Evolutionary conservation across 371 early-diverging fungal genomes (phyloP).

Genomic region (Chytridium lagenaria): DNA sequence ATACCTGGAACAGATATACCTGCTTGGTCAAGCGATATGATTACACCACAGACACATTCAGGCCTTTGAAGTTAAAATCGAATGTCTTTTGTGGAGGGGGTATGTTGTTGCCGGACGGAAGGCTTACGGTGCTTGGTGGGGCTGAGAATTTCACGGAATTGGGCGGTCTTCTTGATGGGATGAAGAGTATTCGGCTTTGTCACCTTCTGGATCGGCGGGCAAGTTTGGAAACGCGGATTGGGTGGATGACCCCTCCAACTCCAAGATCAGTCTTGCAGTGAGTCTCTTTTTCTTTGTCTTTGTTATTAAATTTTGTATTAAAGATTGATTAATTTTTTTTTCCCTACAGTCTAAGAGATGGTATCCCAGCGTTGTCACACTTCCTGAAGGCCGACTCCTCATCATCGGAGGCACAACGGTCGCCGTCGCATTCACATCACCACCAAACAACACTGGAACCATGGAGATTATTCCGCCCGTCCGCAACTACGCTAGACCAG

Average conservation of each 20-base stretch:
- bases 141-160: constrained; percentile 18
- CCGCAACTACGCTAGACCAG: neutral
- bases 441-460: constrained; percentile 17
- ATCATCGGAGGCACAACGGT: constrained; percentile 19
- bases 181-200: neutral
- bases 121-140: constrained; percentile 18
- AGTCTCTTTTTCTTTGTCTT: neutral
- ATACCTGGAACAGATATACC: neutral
- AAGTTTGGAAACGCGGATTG: constrained; percentile 15
- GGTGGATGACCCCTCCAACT: constrained; percentile 16
- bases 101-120: constrained; percentile 17
- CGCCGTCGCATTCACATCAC: constrained; percentile 23
- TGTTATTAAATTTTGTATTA: neutral
- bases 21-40: constrained; percentile 27
- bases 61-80: constrained; percentile 11
- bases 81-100: constrained; percentile 27
- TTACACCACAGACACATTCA: constrained; percentile 23
- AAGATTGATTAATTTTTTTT: neutral
- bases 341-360: constrained; percentile 12
- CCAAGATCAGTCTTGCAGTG: neutral
- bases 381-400: constrained; percentile 20
- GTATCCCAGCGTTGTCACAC: constrained; percentile 24
- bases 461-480: constrained; percentile 20
- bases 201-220: constrained; percentile 13
- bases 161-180: constrained; percentile 7